These are phyloP conservation scores for Neophaeococcomyces aloes DNA, from an alignment of 2,329 filamentous ascomycete species.

Conservation along the genomic window DNA sequence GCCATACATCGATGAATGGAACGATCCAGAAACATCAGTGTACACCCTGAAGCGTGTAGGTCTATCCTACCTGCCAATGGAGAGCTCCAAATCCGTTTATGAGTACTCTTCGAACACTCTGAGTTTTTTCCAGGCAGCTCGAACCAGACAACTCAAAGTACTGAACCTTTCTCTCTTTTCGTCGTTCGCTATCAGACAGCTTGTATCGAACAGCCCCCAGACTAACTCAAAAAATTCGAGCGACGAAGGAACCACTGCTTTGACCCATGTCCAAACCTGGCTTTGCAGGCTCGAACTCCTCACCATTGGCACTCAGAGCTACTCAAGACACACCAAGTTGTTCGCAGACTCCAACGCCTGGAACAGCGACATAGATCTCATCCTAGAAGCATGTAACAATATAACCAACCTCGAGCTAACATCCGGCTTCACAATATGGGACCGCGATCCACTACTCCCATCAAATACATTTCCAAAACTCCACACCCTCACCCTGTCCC, in stretches of 20 bases:
- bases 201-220: too few relatives aligned
- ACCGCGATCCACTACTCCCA: too few relatives aligned
- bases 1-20: constrained; percentile 2
- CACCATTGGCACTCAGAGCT: not conserved
- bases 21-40: constrained; percentile 5
- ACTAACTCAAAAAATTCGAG: too few relatives aligned
- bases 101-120: not conserved
- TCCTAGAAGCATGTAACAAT: too few relatives aligned
- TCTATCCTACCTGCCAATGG: constrained; percentile 2
- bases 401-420: too few relatives aligned
- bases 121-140: not conserved
- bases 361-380: too few relatives aligned
- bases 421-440: too few relatives aligned
- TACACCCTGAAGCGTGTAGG: constrained; percentile 4
- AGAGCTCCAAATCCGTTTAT: not conserved
- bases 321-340: too few relatives aligned
- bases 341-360: too few relatives aligned
- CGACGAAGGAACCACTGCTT: too few relatives aligned
- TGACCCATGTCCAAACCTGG: not conserved
- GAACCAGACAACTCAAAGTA: not conserved
- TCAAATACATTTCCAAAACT: too few relatives aligned
- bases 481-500: too few relatives aligned
- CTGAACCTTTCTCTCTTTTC: constrained; percentile 3
- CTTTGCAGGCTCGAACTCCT: not conserved
- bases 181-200: not conserved